Evolutionary conservation across 2,329 filamentous ascomycete species (phyloP).

Genomic region (Ophiosphaerella narmari): DNA sequence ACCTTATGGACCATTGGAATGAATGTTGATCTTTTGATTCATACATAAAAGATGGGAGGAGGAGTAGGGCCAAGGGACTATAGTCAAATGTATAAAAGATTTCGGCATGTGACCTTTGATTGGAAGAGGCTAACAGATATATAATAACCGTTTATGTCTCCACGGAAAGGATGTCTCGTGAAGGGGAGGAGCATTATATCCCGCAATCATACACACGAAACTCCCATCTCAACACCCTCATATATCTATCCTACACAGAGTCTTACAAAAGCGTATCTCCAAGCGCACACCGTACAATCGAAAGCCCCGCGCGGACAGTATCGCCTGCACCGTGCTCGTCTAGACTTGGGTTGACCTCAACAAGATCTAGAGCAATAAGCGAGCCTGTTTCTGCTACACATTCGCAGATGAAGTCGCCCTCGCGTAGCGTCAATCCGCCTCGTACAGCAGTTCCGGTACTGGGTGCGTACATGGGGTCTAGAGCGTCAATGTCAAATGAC

Average conservation of each 20-base stretch:
- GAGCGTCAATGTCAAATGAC: slow-evolving; percentile 94
- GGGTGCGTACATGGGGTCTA: slow-evolving; percentile 95
- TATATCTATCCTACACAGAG: not conserved
- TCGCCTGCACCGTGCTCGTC: slow-evolving; percentile 69
- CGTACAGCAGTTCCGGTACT: slow-evolving; percentile 94
- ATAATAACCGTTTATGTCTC: no score
- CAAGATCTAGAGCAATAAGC: slow-evolving; percentile 62
- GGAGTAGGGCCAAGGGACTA: no score
- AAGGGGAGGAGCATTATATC: no score
- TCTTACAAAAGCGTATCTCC: slow-evolving; percentile 83
- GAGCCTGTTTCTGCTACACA: slow-evolving; percentile 62
- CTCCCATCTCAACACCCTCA: no score
- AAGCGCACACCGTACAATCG: slow-evolving; percentile 85
- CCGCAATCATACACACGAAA: no score
- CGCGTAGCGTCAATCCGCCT: slow-evolving; percentile 87
- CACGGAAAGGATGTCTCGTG: no score
- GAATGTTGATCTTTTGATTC: no score
- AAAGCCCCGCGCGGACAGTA: slow-evolving; percentile 89
- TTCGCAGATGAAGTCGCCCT: slow-evolving; percentile 95
- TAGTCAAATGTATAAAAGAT: no score
- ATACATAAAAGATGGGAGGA: no score
- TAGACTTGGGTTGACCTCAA: slow-evolving; percentile 59
- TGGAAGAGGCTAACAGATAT: no score
- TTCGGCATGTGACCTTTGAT: no score
- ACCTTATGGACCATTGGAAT: no score